A percentile compares a stretch with the other conserved stretches of the same genome.
Evolutionary conservation across 1,139 yeast species (phyloP).

Genomic region (Debaryomyces subglobosus): DNA sequence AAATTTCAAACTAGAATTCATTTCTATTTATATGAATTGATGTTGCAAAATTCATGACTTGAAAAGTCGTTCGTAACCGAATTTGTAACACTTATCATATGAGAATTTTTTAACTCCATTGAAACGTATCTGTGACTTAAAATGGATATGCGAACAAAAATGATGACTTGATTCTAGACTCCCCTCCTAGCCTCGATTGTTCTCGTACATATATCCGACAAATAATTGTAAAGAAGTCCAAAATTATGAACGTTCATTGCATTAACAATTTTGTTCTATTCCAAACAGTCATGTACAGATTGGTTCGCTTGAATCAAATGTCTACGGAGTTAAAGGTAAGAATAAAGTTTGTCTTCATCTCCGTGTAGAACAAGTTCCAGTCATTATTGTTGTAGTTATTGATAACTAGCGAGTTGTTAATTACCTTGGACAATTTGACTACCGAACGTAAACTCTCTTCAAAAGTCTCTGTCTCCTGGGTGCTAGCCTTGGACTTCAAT

Average conservation of each 20-base stretch:
- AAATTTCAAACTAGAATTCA: no score
- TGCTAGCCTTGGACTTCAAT: slow-evolving; percentile 43
- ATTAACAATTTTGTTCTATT: slow-evolving; percentile 1
- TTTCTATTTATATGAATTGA: background rate
- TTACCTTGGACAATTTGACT: slow-evolving; percentile 26
- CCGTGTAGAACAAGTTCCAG: slow-evolving; percentile 20
- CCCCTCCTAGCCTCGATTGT: slow-evolving; percentile 4
- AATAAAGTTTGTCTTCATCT: slow-evolving; percentile 10
- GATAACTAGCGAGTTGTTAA: slow-evolving; percentile 19
- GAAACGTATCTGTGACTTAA: background rate
- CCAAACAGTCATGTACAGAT: slow-evolving; percentile 1
- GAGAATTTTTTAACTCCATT: background rate
- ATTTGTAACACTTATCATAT: background rate
- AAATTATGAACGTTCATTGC: slow-evolving; percentile 7
- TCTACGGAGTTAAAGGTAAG: slow-evolving; percentile 6
- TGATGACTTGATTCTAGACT: slow-evolving; percentile 7
- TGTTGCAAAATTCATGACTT: slow-evolving; percentile 7
- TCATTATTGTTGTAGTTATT: slow-evolving; percentile 18
- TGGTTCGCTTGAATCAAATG: slow-evolving; percentile 3
- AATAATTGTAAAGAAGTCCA: background rate
- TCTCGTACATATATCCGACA: background rate
- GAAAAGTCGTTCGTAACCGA: background rate
- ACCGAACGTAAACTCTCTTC: slow-evolving; percentile 37
- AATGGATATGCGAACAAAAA: background rate
- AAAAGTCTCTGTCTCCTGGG: slow-evolving; percentile 43